phyloP scores from a whole-genome alignment of 306 rosid genomes.

The Quercus glauca region DNA sequence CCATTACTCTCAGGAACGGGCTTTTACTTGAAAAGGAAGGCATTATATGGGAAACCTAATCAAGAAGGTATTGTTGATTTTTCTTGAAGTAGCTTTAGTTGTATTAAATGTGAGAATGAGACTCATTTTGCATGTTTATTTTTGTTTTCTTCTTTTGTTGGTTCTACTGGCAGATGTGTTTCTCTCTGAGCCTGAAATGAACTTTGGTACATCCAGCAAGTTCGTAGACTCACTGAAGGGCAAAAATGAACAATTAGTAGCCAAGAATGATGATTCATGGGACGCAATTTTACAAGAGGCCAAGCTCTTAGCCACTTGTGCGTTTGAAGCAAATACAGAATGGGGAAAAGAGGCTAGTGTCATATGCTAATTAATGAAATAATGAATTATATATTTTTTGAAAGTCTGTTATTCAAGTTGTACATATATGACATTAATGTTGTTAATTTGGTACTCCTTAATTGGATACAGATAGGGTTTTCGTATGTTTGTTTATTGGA shows the following conservation, averaged over 20 bases:
- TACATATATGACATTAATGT: no score
- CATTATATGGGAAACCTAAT: slow-evolving; percentile 39
- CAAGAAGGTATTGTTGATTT: slow-evolving; percentile 25
- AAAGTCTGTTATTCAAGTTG: no score
- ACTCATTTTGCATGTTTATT: not conserved
- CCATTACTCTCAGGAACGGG: slow-evolving; percentile 47
- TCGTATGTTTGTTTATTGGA: slow-evolving; percentile 31
- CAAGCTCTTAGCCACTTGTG: slow-evolving; percentile 30
- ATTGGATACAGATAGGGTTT: slow-evolving; percentile 27
- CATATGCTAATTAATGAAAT: no score
- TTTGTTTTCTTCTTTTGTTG: not conserved
- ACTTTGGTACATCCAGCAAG: slow-evolving; percentile 27
- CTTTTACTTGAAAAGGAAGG: slow-evolving; percentile 34
- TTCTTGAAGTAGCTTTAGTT: not conserved
- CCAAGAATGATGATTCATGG: not conserved
- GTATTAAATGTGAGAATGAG: no score
- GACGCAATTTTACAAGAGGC: slow-evolving; percentile 31
- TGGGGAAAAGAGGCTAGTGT: slow-evolving; percentile 46
- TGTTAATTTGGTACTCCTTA: not conserved
- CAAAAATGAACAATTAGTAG: slow-evolving; percentile 12
- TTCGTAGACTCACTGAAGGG: slow-evolving; percentile 35
- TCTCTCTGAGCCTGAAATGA: slow-evolving; percentile 14
- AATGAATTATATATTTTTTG: no score
- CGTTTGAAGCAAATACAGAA: slow-evolving; percentile 31
- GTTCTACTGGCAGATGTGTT: slow-evolving; percentile 20